Conservation (phyloP, 2,329 filamentous ascomycete genomes). For the Eurotiales sp. region DNA sequence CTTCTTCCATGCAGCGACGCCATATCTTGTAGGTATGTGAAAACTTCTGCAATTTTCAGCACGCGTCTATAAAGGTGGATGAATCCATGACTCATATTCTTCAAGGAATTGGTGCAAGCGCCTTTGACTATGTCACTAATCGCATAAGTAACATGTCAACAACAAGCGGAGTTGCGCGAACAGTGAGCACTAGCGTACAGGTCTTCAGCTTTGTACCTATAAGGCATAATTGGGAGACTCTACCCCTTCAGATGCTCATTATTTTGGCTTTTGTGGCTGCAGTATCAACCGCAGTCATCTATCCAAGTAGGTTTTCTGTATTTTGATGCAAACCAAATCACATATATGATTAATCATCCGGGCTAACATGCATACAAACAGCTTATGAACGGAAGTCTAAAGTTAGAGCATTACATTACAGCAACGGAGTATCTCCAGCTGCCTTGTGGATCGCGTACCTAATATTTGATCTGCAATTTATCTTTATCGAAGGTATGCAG, state of each 20-base stretch:
- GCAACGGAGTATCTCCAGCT: conserved; percentile 77
- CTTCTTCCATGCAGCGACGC: not conserved
- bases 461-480: conserved; percentile 73
- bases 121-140: conserved; percentile 4
- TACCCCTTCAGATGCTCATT: conserved; percentile 4
- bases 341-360: too few species aligned
- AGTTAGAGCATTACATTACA: conserved; percentile 83
- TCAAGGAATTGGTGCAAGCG: not conserved
- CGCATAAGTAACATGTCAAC: conserved; percentile 7
- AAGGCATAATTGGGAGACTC: conserved; percentile 3
- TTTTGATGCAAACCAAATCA: not conserved
- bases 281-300: conserved; percentile 4
- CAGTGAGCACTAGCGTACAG: not conserved
- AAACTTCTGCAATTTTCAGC: not conserved
- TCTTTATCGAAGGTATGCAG: conserved; percentile 40
- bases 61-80: not conserved
- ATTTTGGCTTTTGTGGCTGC: conserved; percentile 4
- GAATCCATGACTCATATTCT: not conserved
- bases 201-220: not conserved
- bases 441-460: conserved; percentile 84
- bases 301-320: not conserved
- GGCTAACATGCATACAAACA: not conserved
- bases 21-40: conserved; percentile 1
- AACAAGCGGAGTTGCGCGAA: not conserved
- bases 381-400: conserved; percentile 38